Percentiles rank a stretch among this genome's conserved stretches.
Evolutionary conservation across 2,329 filamentous ascomycete genomes (phyloP).

Genomic region (Fusarium illudens): DNA sequence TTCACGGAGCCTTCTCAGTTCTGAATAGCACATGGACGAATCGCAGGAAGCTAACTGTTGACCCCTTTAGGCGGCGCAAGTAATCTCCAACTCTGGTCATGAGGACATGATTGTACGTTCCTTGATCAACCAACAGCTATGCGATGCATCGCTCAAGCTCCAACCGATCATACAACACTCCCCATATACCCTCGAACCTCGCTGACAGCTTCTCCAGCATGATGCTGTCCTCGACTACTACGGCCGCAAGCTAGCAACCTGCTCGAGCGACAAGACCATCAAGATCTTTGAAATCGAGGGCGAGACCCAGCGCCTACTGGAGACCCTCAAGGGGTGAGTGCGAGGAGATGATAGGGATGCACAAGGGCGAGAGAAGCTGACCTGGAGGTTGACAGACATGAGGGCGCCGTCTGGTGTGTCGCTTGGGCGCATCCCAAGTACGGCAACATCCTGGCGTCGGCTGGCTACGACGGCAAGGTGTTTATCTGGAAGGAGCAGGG

Average conservation of each 20-base stretch:
- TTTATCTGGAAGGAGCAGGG: slow-evolving; percentile 95
- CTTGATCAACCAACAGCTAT: slow-evolving; percentile 8
- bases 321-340: slow-evolving; percentile 90
- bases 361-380: slow-evolving; percentile 21
- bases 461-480: slow-evolving; percentile 96
- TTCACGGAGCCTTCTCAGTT: neutral
- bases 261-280: slow-evolving; percentile 97
- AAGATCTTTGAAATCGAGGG: slow-evolving; percentile 99
- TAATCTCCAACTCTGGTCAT: slow-evolving; percentile 66
- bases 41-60: slow-evolving; percentile 41
- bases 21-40: neutral
- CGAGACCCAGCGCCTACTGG: slow-evolving; percentile 85
- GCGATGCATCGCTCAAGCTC: slow-evolving; percentile 7
- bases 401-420: slow-evolving; percentile 97
- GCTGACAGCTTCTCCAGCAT: slow-evolving; percentile 65
- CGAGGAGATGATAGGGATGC: neutral
- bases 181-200: slow-evolving; percentile 20
- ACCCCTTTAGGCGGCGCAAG: slow-evolving; percentile 51
- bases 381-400: slow-evolving; percentile 69
- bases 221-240: slow-evolving; percentile 99
- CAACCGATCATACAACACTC: neutral
- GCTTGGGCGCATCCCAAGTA: slow-evolving; percentile 99
- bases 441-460: slow-evolving; percentile 95
- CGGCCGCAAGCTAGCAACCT: slow-evolving; percentile 93
- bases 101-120: slow-evolving; percentile 99